These are phyloP conservation scores for Poa annua DNA, from an alignment of 176 grass and related monocot genomes.

Conservation along the genomic window DNA sequence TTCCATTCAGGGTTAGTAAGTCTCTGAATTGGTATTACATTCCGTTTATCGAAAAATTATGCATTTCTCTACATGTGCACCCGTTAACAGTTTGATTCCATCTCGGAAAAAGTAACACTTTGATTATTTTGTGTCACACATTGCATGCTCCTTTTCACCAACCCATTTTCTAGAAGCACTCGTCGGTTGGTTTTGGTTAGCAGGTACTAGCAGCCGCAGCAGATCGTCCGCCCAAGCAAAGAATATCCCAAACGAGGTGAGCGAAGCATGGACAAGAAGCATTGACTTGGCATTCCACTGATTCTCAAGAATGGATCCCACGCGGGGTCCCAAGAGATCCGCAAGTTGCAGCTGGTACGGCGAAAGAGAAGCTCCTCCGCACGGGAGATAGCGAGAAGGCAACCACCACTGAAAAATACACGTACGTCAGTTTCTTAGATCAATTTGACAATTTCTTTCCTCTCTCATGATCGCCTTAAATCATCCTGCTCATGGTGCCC, in stretches of 20 bases:
- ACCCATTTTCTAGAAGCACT: constrained; percentile 39
- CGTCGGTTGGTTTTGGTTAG: not conserved
- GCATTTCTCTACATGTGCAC: not conserved
- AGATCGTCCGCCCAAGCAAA: constrained; percentile 30
- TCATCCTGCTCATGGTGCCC: constrained; percentile 19
- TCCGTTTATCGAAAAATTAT: too few relatives aligned
- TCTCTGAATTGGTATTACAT: too few relatives aligned
- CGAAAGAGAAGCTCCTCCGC: constrained; percentile 26
- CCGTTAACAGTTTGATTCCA: too few relatives aligned
- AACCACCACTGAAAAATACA: constrained; percentile 32
- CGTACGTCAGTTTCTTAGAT: not conserved
- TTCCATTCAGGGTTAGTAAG: too few relatives aligned
- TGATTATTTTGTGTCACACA: not conserved
- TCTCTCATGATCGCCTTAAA: constrained; percentile 27
- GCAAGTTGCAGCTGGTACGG: constrained; percentile 19
- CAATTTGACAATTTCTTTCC: constrained; percentile 19
- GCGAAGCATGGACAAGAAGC: constrained; percentile 4
- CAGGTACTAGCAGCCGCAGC: not conserved
- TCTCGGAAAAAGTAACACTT: not conserved
- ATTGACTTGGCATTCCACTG: constrained; percentile 47
- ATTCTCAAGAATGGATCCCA: constrained; percentile 1
- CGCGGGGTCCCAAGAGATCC: constrained; percentile 14
- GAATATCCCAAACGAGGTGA: constrained; percentile 34
- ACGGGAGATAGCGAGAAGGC: constrained; percentile 52
- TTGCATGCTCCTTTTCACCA: not conserved